A percentile compares a stretch with the other conserved stretches of the same genome.
Evolutionary conservation across 345 rosid species (phyloP).

Genomic region (Populus pruinosa): DNA sequence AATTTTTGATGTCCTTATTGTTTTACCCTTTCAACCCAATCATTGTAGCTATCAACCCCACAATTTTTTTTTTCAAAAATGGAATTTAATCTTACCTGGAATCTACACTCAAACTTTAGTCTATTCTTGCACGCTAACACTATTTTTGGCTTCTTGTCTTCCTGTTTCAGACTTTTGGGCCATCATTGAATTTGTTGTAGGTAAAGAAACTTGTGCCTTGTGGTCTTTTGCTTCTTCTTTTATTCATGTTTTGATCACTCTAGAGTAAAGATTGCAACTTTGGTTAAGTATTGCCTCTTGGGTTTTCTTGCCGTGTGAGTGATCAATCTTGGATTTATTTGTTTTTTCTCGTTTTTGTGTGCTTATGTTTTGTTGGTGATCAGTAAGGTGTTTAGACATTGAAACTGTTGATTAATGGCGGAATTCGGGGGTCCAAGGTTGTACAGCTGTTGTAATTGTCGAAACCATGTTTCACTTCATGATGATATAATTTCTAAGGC

Average conservation of each 20-base stretch:
- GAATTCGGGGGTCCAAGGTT: conserved; percentile 68
- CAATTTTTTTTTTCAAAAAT: not conserved
- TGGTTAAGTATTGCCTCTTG: not conserved
- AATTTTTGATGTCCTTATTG: not conserved
- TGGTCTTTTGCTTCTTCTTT: not conserved
- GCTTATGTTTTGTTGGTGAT: not conserved
- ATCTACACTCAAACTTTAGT: conserved; percentile 21
- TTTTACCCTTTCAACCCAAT: not conserved
- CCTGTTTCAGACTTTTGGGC: not conserved
- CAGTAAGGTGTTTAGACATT: conserved; percentile 11
- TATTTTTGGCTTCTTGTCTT: not conserved
- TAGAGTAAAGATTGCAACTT: not conserved
- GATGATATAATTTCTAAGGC: conserved; percentile 89
- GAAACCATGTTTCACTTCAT: conserved; percentile 81
- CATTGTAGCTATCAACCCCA: conserved; percentile 19
- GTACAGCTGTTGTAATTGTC: conserved; percentile 81
- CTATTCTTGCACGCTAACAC: conserved; percentile 46
- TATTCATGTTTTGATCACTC: not conserved
- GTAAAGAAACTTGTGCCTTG: conserved; percentile 4
- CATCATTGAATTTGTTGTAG: conserved; percentile 8
- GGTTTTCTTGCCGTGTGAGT: conserved; percentile 3
- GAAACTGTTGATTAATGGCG: conserved; percentile 46
- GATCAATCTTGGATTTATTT: not conserved
- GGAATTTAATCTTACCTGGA: conserved; percentile 14
- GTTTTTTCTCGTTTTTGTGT: not conserved